These are phyloP conservation scores for Flueggea neowawraea DNA, from an alignment of 441 rosid genomes.

Conservation along the genomic window DNA sequence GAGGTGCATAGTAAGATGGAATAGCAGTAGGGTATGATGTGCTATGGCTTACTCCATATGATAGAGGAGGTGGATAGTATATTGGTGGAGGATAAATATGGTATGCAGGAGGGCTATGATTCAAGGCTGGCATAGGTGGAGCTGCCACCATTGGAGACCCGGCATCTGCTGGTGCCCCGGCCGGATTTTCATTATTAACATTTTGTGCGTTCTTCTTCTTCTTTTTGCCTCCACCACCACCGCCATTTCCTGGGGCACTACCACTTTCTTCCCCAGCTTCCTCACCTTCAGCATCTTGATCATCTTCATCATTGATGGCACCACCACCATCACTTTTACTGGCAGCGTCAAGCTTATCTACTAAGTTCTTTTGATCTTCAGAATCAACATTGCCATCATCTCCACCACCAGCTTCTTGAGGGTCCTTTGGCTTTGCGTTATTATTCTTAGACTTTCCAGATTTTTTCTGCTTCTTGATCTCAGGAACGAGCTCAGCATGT, in stretches of 20 bases:
- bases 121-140: conserved; percentile 16
- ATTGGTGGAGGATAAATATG: conserved; percentile 17
- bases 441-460: conserved; percentile 29
- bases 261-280: background rate
- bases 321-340: conserved; percentile 12
- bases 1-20: conserved; percentile 29
- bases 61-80: conserved; percentile 30
- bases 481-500: conserved; percentile 59
- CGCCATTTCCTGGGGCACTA: conserved; percentile 4
- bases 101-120: conserved; percentile 15
- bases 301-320: background rate
- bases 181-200: conserved; percentile 4
- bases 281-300: conserved; percentile 16
- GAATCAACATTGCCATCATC: conserved; percentile 4
- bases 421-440: conserved; percentile 23
- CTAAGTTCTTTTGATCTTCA: conserved; percentile 10
- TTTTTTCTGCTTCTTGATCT: conserved; percentile 27
- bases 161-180: conserved; percentile 7
- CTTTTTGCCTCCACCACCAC: conserved; percentile 10
- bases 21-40: conserved; percentile 26
- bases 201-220: conserved; percentile 42
- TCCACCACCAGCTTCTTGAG: conserved; percentile 11
- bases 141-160: conserved; percentile 1
- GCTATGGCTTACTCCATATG: conserved; percentile 38
- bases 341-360: background rate